Evolutionary conservation across 768 basidiomycete genomes (phyloP).

Genomic region (Vararia minispora): DNA sequence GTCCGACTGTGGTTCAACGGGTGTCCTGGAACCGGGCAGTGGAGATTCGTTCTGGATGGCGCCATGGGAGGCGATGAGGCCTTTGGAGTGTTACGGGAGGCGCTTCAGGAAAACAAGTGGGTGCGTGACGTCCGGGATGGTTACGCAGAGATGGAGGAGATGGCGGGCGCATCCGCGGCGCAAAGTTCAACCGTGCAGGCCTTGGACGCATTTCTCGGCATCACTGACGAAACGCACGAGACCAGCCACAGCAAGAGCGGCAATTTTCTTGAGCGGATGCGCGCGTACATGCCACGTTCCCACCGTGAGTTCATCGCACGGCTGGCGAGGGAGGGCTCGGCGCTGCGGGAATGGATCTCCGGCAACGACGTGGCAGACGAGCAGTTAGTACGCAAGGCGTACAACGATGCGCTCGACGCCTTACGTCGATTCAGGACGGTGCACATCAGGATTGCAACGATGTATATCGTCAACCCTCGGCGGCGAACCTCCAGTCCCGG

Average conservation of each 20-base stretch:
- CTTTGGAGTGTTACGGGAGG: too few species aligned
- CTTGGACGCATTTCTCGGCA: constrained; percentile 3
- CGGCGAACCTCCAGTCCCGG: too few species aligned
- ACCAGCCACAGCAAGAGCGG: background rate
- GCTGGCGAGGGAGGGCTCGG: background rate
- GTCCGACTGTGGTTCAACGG: constrained; percentile 4
- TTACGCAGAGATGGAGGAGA: background rate
- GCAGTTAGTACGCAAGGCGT: background rate
- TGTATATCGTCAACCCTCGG: constrained; percentile 2
- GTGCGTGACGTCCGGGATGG: background rate
- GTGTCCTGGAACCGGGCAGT: background rate
- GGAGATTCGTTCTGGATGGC: constrained; percentile 2
- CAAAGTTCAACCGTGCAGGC: constrained; percentile 5
- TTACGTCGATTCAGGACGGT: background rate
- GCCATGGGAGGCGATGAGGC: background rate
- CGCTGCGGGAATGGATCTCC: background rate
- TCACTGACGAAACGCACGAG: constrained; percentile 2
- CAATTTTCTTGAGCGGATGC: constrained; percentile 3
- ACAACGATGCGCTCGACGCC: background rate
- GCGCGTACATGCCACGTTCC: background rate
- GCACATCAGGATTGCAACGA: constrained; percentile 2
- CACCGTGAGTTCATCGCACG: background rate
- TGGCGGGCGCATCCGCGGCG: constrained; percentile 2
- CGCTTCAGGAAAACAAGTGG: background rate
- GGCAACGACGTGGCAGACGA: background rate